A percentile compares a stretch with the other conserved stretches of the same genome.
Evolutionary conservation across 2,329 filamentous ascomycete species (phyloP).

Genomic region (Alternaria panax): DNA sequence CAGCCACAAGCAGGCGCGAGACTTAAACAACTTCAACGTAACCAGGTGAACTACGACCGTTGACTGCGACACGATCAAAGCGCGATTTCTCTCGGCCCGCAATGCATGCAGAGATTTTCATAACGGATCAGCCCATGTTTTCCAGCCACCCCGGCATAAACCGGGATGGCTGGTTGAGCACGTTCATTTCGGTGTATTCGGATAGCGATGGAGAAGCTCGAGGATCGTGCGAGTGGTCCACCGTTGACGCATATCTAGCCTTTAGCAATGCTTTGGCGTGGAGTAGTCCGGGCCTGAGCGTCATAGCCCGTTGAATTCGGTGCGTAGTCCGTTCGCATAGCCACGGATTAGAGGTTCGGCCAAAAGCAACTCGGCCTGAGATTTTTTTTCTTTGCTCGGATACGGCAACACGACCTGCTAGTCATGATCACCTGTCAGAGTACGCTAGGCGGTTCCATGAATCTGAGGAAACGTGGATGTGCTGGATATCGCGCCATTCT

Average conservation of each 20-base stretch:
- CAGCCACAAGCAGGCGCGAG: slow-evolving; percentile 12
- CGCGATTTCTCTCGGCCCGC: slow-evolving; percentile 30
- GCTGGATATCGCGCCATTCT: neutral
- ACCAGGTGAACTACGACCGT: slow-evolving; percentile 11
- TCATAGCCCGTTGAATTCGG: slow-evolving; percentile 23
- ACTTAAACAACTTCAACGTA: slow-evolving; percentile 4
- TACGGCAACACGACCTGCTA: slow-evolving; percentile 6
- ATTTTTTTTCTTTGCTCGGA: slow-evolving; percentile 10
- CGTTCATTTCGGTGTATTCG: slow-evolving; percentile 24
- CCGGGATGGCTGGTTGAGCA: slow-evolving; percentile 24
- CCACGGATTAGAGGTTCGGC: slow-evolving; percentile 5
- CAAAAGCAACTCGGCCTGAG: slow-evolving; percentile 20
- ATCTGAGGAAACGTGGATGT: slow-evolving; percentile 7
- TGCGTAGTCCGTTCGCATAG: slow-evolving; percentile 21
- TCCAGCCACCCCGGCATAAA: slow-evolving; percentile 19
- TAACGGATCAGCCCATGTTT: slow-evolving; percentile 21
- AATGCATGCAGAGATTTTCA: slow-evolving; percentile 35
- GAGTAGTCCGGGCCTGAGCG: slow-evolving; percentile 14
- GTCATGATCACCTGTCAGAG: neutral
- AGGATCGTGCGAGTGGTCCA: slow-evolving; percentile 21
- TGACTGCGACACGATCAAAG: slow-evolving; percentile 15
- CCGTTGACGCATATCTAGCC: slow-evolving; percentile 23
- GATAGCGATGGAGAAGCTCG: slow-evolving; percentile 17
- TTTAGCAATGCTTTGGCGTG: slow-evolving; percentile 12
- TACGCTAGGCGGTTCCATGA: slow-evolving; percentile 1